These are phyloP conservation scores for Thinopyrum elongatum DNA, from an alignment of 176 grass and related monocot genomes.

Conservation along the genomic window DNA sequence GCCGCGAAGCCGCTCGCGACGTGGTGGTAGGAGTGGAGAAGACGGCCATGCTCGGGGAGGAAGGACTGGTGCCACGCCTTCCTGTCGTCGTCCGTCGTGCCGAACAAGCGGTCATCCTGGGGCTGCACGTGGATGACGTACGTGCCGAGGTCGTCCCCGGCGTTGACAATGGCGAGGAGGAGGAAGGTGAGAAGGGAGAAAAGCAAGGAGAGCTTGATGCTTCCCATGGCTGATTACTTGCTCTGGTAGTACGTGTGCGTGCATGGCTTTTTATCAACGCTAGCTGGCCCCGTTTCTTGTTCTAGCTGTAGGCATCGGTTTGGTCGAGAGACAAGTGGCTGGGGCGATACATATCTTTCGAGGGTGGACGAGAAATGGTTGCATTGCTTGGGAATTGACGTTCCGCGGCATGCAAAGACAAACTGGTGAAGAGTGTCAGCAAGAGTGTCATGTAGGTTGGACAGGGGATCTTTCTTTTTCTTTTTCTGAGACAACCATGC, in stretches of 20 bases:
- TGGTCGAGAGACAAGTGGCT: not conserved
- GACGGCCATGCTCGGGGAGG: not conserved
- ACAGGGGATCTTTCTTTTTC: too few relatives aligned
- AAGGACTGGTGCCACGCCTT: conserved; percentile 20
- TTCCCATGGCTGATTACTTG: not conserved
- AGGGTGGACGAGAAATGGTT: too few relatives aligned
- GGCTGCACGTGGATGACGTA: conserved; percentile 12
- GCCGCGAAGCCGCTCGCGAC: conserved; percentile 37
- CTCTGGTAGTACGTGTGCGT: not conserved
- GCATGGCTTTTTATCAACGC: not conserved
- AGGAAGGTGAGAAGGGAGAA: not conserved
- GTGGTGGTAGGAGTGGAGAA: conserved; percentile 32
- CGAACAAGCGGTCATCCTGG: not conserved
- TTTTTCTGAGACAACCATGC: too few relatives aligned
- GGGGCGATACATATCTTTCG: not conserved
- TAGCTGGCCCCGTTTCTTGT: not conserved
- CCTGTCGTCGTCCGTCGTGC: not conserved
- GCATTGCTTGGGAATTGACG: not conserved
- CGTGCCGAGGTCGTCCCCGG: not conserved
- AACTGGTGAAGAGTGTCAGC: too few relatives aligned
- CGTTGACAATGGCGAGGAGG: not conserved
- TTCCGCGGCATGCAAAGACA: not conserved
- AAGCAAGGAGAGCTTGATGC: not conserved
- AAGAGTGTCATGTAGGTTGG: too few relatives aligned
- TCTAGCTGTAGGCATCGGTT: not conserved